Evolutionary conservation across 1,284 basidiomycete genomes (phyloP), one percentile per base, ranked within the genome.

Genomic region (Hemileccinum hortonii): DNA sequence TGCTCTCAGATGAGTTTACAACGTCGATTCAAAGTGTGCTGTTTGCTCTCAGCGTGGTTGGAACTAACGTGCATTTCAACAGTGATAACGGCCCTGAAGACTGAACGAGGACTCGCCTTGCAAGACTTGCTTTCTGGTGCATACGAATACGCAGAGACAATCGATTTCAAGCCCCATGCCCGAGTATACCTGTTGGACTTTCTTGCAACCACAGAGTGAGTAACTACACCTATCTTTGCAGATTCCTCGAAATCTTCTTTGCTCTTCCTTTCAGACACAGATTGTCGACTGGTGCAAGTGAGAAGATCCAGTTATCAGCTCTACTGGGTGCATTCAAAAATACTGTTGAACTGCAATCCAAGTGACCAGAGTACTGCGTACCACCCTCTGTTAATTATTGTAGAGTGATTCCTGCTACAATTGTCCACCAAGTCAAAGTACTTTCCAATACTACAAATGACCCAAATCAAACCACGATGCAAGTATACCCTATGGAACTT

Each of bases 1-100:
- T 99, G 97, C 84, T 99, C 70, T 82, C 87, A 9, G 94, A 98
- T 62, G 96, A 98, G 62, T 99, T 99, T 63, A 94, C 93, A 1
- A 96, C 92, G 0, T 86, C 91, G 14, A 95, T 94, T 67, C 83
- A 87, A 59, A 84, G 94, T 97, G 60, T 58, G 86, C 72, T 35
- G 42, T 37, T 40, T 43, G 24, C 2, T 26, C 8, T 50, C 36
- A 11, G 22, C 12, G 11, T 42, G 1, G 29, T 37, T 37, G 38
- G 40, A 18, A 14, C 30, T 49, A 6, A 66, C 15, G 24, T 46
- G 10, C 26, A 22, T 46, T 32, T 37, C 6, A 8, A 15, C 61
- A 98, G 95, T 92, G 78, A 90, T 98, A 46, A 86, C 83, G 7
- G 78, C 84, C 3, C 70, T 99, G 61, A 98, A 98, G 67, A 86